Percentiles rank a stretch among this genome's conserved stretches.
phyloP scores from a whole-genome alignment of 495 filamentous ascomycete genomes.

The Penicillium desertorum region DNA sequence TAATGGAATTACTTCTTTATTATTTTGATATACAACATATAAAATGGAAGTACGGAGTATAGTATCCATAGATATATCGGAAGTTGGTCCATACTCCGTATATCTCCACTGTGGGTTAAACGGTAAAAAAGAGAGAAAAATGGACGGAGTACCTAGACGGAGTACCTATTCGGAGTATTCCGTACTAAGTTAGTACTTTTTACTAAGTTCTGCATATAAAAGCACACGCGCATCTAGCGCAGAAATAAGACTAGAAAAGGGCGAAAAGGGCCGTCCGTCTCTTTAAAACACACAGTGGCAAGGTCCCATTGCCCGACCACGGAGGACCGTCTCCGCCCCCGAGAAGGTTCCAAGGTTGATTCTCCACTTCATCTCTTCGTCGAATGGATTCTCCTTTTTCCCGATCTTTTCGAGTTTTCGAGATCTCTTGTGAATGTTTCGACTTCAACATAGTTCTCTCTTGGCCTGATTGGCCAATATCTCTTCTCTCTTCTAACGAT shows the following conservation, averaged over 20 bases:
- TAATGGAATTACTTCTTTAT: background rate
- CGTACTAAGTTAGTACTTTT: background rate
- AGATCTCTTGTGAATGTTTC: background rate
- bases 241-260: background rate
- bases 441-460: background rate
- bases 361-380: conserved; percentile 10
- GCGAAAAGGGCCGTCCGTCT: no score
- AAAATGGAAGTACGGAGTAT: no score
- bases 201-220: background rate
- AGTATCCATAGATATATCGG: background rate
- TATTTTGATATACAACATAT: background rate
- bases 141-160: background rate
- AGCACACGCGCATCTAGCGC: conserved; percentile 1
- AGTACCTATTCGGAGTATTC: background rate
- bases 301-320: background rate
- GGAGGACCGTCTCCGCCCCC: conserved; percentile 13
- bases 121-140: background rate
- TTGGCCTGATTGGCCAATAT: background rate
- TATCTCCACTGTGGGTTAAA: background rate
- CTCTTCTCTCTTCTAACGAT: background rate
- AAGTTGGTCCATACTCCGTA: background rate
- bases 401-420: background rate
- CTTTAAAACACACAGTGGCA: background rate
- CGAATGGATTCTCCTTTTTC: conserved; percentile 2
- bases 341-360: background rate